Base-by-base conservation (phyloP, 768 basidiomycete genomes). In the Boletus vermiculosoides region DNA sequence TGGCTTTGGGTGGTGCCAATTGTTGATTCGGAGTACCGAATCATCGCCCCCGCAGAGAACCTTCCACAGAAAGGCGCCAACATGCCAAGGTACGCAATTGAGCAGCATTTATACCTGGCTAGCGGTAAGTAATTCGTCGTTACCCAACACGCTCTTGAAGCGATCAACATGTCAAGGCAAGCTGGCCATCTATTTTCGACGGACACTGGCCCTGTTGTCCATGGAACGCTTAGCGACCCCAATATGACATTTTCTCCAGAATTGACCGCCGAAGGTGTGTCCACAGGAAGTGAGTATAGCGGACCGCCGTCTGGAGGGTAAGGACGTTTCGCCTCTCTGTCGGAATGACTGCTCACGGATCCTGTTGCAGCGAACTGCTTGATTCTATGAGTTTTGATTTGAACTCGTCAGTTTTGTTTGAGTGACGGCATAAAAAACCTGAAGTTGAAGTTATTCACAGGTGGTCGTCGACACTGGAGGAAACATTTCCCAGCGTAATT, bases 81-180 rank as follows among this genome's bases (percentile, higher is more conserved):
- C 31, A 9, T 52, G 37, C 57, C 57, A 53, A 53, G 58, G 49
- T 20, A 53, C 49, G 7, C n/a, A 5, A 7, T 6, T 40, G 53
- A 50, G 49, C 42, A 49, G 36, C 2, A 4, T 51, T 51, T 57
- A 62, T 40, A 52, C 25, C 30, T n/a, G n/a, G 3, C 8, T 2
- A 16, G 31, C 2, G 12, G 16, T 13, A 31, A 58, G 6, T 18
- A 34, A 3, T 3, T 13, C 13, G 4, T 22, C 15, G 7, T 31
- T 12, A 7, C 18, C 5, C 40, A 33, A 13, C 41, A 7, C 16
- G 2, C 39, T 5, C 9, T 4, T 0, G n/a, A 18, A 10, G 8
- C 5, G 11, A 10, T n/a, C 13, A 12, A 10, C n/a, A 42, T 46
- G 45, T 46, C 34, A 12, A 28, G 10, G 33, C 39, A 36, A 30